phyloP scores from a whole-genome alignment of 164 flowering plant species.

The Berberis thunbergii region DNA sequence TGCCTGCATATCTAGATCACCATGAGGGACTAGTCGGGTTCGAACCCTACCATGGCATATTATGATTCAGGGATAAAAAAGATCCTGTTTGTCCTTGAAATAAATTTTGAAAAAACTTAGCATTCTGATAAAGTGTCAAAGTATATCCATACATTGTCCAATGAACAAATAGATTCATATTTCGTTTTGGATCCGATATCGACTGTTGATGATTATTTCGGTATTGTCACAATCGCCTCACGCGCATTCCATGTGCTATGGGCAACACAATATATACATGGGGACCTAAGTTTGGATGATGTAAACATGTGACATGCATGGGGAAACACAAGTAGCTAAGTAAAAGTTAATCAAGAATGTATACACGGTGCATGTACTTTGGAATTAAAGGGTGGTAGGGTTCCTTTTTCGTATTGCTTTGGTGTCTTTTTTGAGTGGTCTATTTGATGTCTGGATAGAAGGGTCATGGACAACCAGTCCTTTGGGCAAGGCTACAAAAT shows the following conservation, averaged over 20 bases:
- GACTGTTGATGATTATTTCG: neutral
- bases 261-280: neutral
- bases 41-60: too few species aligned
- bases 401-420: neutral
- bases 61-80: too few species aligned
- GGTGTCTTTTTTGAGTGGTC: slow-evolving; percentile 30
- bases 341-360: neutral
- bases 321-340: too few species aligned
- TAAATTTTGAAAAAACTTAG: too few species aligned
- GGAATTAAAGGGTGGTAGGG: neutral
- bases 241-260: neutral
- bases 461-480: slow-evolving; percentile 15
- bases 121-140: too few species aligned
- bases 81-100: too few species aligned
- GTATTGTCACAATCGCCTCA: neutral
- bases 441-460: slow-evolving; percentile 26
- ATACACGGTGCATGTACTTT: neutral
- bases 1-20: too few species aligned
- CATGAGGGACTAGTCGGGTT: too few species aligned
- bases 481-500: slow-evolving; percentile 11
- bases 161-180: too few species aligned
- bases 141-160: neutral
- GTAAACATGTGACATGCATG: neutral
- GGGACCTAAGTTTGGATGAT: neutral
- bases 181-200: neutral